A percentile compares a stretch with the other conserved stretches of the same genome.
Evolutionary conservation across 768 basidiomycete genomes (phyloP).

Genomic region (Hydnomerulius pinastri): DNA sequence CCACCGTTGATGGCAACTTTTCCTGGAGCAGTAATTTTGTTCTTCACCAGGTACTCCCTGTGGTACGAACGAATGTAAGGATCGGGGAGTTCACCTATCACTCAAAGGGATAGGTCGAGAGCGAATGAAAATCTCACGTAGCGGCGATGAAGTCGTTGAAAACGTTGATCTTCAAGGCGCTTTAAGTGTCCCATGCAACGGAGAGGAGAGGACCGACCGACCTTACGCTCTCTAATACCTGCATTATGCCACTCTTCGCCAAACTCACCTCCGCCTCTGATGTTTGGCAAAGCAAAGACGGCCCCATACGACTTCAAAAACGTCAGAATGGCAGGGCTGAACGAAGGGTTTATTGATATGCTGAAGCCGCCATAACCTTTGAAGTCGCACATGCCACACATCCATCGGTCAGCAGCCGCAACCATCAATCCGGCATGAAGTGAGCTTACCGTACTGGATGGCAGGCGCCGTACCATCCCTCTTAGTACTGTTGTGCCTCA

Average conservation of each 20-base stretch:
- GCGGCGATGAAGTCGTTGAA: slow-evolving; percentile 86
- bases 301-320: slow-evolving; percentile 73
- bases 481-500: slow-evolving; percentile 68
- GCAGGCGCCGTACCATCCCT: slow-evolving; percentile 76
- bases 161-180: slow-evolving; percentile 54
- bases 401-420: background rate
- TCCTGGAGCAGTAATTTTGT: slow-evolving; percentile 65
- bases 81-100: background rate
- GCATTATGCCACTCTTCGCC: slow-evolving; percentile 85
- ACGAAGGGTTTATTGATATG: slow-evolving; percentile 70
- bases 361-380: slow-evolving; percentile 83
- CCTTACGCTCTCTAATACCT: slow-evolving; percentile 72
- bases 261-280: slow-evolving; percentile 75
- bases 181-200: slow-evolving; percentile 4
- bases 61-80: background rate
- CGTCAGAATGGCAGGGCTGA: slow-evolving; percentile 70
- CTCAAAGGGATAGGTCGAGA: background rate
- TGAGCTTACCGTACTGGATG: slow-evolving; percentile 66
- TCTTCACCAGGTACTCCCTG: slow-evolving; percentile 71
- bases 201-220: slow-evolving; percentile 24
- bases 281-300: slow-evolving; percentile 59
- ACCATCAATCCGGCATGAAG: background rate
- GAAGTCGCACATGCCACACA: background rate
- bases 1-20: slow-evolving; percentile 80
- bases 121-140: slow-evolving; percentile 61